Evolutionary conservation across 805 yeast genomes (phyloP), one percentile per base, ranked within the genome.

Genomic region (Sugiyamaella boreocaroliniensis): DNA sequence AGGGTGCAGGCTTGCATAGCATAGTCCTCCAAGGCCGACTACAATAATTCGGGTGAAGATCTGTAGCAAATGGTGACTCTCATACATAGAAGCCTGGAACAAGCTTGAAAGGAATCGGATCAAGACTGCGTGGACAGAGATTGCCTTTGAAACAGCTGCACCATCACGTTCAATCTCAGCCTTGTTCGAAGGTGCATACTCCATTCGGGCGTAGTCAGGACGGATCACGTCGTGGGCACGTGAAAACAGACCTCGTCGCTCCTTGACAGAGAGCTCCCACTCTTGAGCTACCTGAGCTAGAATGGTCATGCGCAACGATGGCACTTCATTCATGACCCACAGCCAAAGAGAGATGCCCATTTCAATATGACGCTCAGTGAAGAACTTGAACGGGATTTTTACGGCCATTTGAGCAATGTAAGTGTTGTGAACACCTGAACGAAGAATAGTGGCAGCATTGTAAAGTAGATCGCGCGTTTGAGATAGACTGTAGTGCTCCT

Each of bases 131-230:
- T 93, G 97, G 0, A 95, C 86, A 50, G 82, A 81, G 52, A 80
- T 69, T 4, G 74, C 66, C 49, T 74, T 70, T 4, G 77, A 73
- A 0, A 83, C 81, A 1, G 65, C 58, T 1, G 69, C 66, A 0
- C 88, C 81, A 34, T 72, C 69, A 55, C 77, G 79, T 50, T 78
- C 78, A 7, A 83, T 75, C 6, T 73, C 75, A 45, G 73, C 72
- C 58, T 81, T 83, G 68, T 85, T 83, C 45, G 95, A 82, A 10
- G 99, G 97, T 1, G 89, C 71, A 61, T 93, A 93, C 57, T 87
- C 93, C 99, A 93, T 93, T 49, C 74, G 76, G 57, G 79, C 70
- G 66, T 74, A 83, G 51, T 83, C 86, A 20, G 92, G 83, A 51
- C 75, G 71, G 0, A 61, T 62, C 6, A 80, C 65, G 65, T 89